These are phyloP conservation scores for Acanthamoeba royreba DNA, from an alignment of 208 protist species.

Conservation along the genomic window DNA sequence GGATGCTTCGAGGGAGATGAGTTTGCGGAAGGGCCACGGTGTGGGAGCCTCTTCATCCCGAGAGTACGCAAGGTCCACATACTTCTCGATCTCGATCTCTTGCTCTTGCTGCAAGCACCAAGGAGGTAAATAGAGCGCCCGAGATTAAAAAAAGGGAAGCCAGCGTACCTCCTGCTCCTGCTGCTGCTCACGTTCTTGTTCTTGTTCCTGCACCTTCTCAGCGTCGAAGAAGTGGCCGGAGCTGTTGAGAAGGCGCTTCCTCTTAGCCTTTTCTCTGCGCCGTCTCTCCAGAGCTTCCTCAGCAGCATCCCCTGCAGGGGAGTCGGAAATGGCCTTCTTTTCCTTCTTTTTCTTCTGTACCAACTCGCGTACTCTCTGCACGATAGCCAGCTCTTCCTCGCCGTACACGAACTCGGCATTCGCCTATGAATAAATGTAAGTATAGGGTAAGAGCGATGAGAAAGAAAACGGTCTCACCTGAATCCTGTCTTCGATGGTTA, in stretches of 20 bases:
- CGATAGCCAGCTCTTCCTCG: constrained; percentile 38
- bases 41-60: constrained; percentile 87
- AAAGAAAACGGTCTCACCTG: not conserved
- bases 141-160: not conserved
- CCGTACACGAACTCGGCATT: constrained; percentile 37
- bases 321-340: not conserved
- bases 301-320: not conserved
- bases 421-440: not conserved
- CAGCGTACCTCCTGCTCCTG: constrained; percentile 56
- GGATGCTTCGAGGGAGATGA: constrained; percentile 20
- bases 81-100: constrained; percentile 79
- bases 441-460: not conserved
- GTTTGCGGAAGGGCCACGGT: constrained; percentile 76
- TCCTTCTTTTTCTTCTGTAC: constrained; percentile 50
- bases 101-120: constrained; percentile 68
- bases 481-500: constrained; percentile 23
- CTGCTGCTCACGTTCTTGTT: constrained; percentile 71
- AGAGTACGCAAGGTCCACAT: constrained; percentile 78
- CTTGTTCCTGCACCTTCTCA: constrained; percentile 71
- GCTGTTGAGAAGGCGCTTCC: constrained; percentile 39
- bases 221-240: constrained; percentile 61
- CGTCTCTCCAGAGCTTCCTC: constrained; percentile 59
- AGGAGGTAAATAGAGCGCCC: not conserved
- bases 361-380: constrained; percentile 17
- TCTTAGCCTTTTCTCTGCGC: constrained; percentile 23